A percentile compares a stretch with the other conserved stretches of the same genome.
phyloP scores from a whole-genome alignment of 2,329 filamentous ascomycete species.

The Aureobasidium melanogenum region DNA sequence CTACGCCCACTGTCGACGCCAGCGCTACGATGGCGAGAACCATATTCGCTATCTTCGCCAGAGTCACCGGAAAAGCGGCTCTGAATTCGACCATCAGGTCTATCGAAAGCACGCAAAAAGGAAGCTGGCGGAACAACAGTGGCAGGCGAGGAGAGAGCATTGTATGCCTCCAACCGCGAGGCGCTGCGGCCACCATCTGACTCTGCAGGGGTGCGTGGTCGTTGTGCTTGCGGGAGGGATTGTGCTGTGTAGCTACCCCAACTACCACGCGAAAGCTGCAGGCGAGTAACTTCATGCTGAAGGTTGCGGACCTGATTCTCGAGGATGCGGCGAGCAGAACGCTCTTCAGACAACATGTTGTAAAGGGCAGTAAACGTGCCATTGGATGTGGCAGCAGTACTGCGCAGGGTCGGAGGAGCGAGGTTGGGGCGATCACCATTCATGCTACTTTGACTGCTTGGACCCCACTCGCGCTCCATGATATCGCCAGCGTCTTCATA shows the following conservation, averaged over 20 bases:
- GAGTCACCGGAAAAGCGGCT: conserved; percentile 21
- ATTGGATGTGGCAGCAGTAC: conserved; percentile 8
- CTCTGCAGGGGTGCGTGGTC: not conserved
- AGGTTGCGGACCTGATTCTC: conserved; percentile 18
- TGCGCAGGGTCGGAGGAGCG: not conserved
- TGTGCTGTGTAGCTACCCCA: conserved; percentile 11
- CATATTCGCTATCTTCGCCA: conserved; percentile 12
- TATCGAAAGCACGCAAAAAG: conserved; percentile 1
- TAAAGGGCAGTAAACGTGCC: conserved; percentile 27
- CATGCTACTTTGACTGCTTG: not conserved
- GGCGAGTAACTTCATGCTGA: conserved; percentile 18
- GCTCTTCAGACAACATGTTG: conserved; percentile 29
- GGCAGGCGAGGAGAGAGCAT: conserved; percentile 11
- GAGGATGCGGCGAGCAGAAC: conserved; percentile 26
- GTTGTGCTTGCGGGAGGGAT: conserved; percentile 12
- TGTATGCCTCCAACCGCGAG: conserved; percentile 9
- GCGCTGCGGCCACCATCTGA: conserved; percentile 5
- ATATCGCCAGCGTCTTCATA: conserved; percentile 12
- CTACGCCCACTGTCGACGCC: not conserved
- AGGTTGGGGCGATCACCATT: not conserved
- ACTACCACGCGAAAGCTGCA: conserved; percentile 4
- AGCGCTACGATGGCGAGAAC: not conserved
- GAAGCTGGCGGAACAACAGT: not conserved
- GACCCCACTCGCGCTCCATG: conserved; percentile 8
- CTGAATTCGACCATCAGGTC: conserved; percentile 14